Base-by-base conservation (phyloP, 768 basidiomycete genomes). In the Suillus discolor region DNA sequence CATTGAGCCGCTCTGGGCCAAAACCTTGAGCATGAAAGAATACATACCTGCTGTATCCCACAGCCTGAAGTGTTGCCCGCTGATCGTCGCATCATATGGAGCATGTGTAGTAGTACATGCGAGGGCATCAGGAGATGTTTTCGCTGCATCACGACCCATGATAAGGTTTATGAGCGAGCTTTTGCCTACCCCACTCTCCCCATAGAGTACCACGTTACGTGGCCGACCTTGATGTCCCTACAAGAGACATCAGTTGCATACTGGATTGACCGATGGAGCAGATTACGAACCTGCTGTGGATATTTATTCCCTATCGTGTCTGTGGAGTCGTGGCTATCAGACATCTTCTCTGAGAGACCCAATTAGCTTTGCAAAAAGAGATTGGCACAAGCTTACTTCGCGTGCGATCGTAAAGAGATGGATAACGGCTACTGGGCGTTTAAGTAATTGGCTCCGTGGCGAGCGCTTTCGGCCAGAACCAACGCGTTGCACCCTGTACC, bases 141-240 rank as follows among this genome's bases (percentile, higher is more conserved):
- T 36, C 2, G 81, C 81, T 23, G 68, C 63, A 1, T 71, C 61
- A 7, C 63, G 7, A 25, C 68, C 71, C 11, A 66, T 64, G 31
- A 84, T 66, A 71, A 82, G 69, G 66, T 83, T 84, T 65, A 83
- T 64, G 41, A 83, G 70, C 0, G 80, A 81, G 65, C 81, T 83
- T 69, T 84, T 83, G 9, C 79, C 75, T 7, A 74, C 75, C 9
- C 75, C 76, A 15, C 61, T 67, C 57, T 73, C 75, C 6, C 75
- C 79, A 9, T 83, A 76, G 31, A 73, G 72, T 20, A 75, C 80
- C 18, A 68, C 76, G 15, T 81, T 79, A 57, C 68, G 64, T 38
- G 55, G 49, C 31, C 61, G 66, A 16, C 67, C 62, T 25, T 59
- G 28, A 54, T 41, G 12, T 7, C 7, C 38, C 39, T 28, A n/a